Evolutionary conservation across 169 alveolate genomes (phyloP), one percentile per base, ranked within the genome.

Genomic region (Plasmodium knowlesi): DNA sequence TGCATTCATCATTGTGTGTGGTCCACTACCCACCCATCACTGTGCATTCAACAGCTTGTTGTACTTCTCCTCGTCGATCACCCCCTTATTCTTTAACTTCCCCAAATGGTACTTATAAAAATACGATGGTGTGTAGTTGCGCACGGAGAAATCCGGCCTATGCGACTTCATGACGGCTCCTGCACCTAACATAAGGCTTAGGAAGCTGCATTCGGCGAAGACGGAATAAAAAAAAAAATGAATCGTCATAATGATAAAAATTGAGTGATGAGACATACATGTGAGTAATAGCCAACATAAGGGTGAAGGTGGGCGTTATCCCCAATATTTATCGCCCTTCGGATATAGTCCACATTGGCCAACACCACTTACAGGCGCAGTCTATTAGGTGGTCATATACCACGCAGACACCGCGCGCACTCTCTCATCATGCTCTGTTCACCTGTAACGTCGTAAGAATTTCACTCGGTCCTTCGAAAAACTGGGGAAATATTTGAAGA

Each of bases 391-490:
- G 46, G n/a, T 41, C 54, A 32, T 32, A 82, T 3, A 50, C 41
- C 41, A 54, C 22, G n/a, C 22, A 84, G 37, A 6, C 37, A 34
- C 54, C 67, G 30, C 76, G 54, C 76, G 43, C 76, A 1, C 22
- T 30, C 41, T n/a, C 3, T 32, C 39, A 32, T 3, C 28, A 28
- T 22, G 67, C 67, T 74, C 22, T 53, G 25, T n/a, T 19, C 72
- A 91, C 95, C 95, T 82, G 78, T 91, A 91, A 67, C 92, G 95
- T 85, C 95, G 82, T 70, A 91, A 70, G 83, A 91, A 91, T 25
- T 41, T 82, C 41, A 91, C 95, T 54, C 92, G 50, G 71, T 91
- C 95, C 67, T 91, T 80, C 16, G 95, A 81, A 72, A 91, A 81
- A 8, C 39, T 91, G 72, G 95, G 95, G 80, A 91, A 91, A 28